Base-by-base conservation (phyloP, 1,284 basidiomycete species). In the Austroboletus novae-zelandiae region DNA sequence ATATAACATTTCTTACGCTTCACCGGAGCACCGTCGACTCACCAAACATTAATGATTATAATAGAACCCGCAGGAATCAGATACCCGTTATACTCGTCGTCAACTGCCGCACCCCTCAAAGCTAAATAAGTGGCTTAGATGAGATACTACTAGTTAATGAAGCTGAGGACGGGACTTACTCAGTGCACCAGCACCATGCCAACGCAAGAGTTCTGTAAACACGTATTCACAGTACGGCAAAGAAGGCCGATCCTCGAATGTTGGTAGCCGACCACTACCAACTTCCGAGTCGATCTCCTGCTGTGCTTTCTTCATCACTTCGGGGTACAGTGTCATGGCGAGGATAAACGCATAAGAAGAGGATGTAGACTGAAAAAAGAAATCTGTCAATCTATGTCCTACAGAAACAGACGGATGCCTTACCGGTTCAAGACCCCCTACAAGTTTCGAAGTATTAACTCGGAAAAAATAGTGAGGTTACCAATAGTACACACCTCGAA, bases 231-330 rank as follows among this genome's bases (percentile, higher is more conserved):
- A 7, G 45, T 67, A 69, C 0, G 69, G 68, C 6, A 71, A 43
- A 17, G 40, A 50, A 4, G 43, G n/a, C 10, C 61, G 56, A 43
- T 69, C 67, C 0, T 54, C 40, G 35, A 70, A 69, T 6, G 56
- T 59, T 5, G 67, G 68, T 11, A 68, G 44, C 42, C 54, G 72
- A 45, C 76, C 72, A 35, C 57, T 66, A 23, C 81, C 81, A 43
- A 84, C 66, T 8, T 85, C 74, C 4, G 66, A 54, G 59, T 84
- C 82, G 39, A 86, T 71, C 56, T 86, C 82, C 40, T 66, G 68
- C 56, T 84, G 83, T 0, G 80, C 84, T 53, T 74, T 79, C 74
- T 47, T 53, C 44, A 64, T 49, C 14, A 57, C 55, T 14, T 41
- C 40, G 17, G 61, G 60, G 46, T 59, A 42, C 44, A 61, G 43